phyloP scores from a whole-genome alignment of 305 asterid species.

The Lippia alba region DNA sequence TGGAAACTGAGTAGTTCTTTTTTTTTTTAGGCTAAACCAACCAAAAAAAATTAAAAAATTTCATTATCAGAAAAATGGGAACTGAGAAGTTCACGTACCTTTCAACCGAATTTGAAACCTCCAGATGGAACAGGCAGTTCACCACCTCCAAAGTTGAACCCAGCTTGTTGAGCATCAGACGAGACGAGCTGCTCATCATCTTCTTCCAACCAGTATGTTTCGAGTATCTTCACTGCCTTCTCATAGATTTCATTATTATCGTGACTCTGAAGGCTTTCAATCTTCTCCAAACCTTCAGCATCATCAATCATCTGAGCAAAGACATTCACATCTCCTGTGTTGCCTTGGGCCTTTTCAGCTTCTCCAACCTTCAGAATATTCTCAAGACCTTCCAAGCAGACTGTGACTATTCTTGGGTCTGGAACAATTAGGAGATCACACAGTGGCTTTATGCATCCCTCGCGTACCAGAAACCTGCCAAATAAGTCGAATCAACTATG shows the following conservation, averaged over 20 bases:
- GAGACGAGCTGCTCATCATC: conserved; percentile 60
- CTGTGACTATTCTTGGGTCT: conserved; percentile 68
- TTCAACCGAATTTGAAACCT: conserved; percentile 66
- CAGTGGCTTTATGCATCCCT: conserved; percentile 71
- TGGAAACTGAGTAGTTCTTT: too few species aligned
- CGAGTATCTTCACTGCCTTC: conserved; percentile 78
- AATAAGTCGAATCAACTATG: not conserved
- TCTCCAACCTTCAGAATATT: conserved; percentile 80
- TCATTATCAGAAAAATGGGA: not conserved
- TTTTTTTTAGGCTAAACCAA: too few species aligned
- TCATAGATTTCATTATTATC: conserved; percentile 71
- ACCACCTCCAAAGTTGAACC: conserved; percentile 63
- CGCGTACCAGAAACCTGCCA: conserved; percentile 64
- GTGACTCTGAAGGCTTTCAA: conserved; percentile 69
- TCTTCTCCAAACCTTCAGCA: conserved; percentile 76
- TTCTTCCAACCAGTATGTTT: conserved; percentile 78
- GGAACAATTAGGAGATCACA: conserved; percentile 71
- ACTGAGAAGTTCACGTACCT: conserved; percentile 30
- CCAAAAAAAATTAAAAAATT: not conserved
- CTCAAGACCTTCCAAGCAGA: conserved; percentile 74
- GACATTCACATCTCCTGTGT: conserved; percentile 56
- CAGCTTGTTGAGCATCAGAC: conserved; percentile 50
- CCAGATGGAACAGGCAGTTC: conserved; percentile 61
- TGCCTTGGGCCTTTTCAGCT: conserved; percentile 60
- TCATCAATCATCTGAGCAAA: conserved; percentile 73